Base-by-base conservation (phyloP, 768 basidiomycete species). In the Calocybe indica region DNA sequence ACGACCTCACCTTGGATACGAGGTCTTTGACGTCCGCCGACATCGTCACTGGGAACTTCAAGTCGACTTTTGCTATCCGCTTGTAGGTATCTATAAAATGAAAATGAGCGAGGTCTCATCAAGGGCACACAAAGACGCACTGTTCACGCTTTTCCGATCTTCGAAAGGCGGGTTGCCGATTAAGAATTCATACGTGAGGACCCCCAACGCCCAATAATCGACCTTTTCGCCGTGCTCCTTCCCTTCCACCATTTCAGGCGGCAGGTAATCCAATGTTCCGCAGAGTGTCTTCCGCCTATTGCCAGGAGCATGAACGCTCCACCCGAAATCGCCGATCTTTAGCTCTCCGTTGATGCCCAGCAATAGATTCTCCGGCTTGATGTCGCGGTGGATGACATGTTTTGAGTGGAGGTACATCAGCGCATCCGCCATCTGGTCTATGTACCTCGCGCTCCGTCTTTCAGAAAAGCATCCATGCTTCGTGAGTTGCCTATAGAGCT, bases 321-420 rank as follows among this genome's bases (percentile, higher is more conserved):
- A 99, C 8, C 95, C 95, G 65, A 98, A 98, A 65, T 98, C 95
- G 2, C 85, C 96, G 52, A 99, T 95, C 75, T 99, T 98, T 57
- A 99, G 73, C 62, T 98, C 95, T 36, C 95, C 95, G 56, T 93
- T 92, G 58, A 98, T 80, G 7, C 94, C 94, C 10, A 98, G 72
- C 33, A 99, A 75, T 42, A 99, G 67, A 64, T 99, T 99, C 70
- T 99, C 95, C 0, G 95, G 95, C 66, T 99, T 99, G 71, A 99
- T 99, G 59, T 99, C 96, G 31, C 95, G 82, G 65, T 99, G 95
- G 43, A 98, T 99, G 59, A 99, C 93, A 60, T 98, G 94, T 61
- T 98, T 99, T 43, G 74, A 71, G 61, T 99, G 95, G 12, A 98
- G 75, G 62, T 99, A 99, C 8, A 72, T 73, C 39, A 99, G 70